phyloP scores from a whole-genome alignment of 2,329 filamentous ascomycete genomes.

The Exserohilum rostratum region DNA sequence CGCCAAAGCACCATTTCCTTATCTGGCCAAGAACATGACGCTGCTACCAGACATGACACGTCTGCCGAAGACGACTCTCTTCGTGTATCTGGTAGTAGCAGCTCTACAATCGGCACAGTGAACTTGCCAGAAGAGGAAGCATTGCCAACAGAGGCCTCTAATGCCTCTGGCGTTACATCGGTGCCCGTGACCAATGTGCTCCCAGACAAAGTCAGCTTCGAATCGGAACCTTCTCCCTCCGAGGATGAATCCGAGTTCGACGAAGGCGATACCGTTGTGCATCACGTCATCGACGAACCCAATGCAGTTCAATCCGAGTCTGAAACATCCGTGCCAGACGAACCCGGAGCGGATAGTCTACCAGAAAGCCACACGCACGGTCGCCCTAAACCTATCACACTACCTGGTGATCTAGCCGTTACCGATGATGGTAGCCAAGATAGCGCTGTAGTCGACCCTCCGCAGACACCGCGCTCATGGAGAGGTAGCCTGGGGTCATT shows the following conservation, averaged over 20 bases:
- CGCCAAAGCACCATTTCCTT: background rate
- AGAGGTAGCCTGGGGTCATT: slow-evolving; percentile 40
- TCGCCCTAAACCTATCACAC: slow-evolving; percentile 7
- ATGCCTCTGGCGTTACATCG: background rate
- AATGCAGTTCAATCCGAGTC: slow-evolving; percentile 4
- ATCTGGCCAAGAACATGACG: background rate
- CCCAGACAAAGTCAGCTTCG: background rate
- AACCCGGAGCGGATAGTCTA: slow-evolving; percentile 4
- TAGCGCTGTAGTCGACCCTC: slow-evolving; percentile 20
- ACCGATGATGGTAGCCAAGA: slow-evolving; percentile 24
- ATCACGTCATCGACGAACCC: slow-evolving; percentile 32
- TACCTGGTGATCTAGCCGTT: slow-evolving; percentile 28
- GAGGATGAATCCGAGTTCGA: slow-evolving; percentile 43
- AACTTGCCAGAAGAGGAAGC: background rate
- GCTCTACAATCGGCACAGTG: background rate
- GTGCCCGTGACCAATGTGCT: background rate
- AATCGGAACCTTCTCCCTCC: slow-evolving; percentile 3
- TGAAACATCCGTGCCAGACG: slow-evolving; percentile 6
- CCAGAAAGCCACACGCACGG: slow-evolving; percentile 6
- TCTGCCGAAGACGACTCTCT: background rate
- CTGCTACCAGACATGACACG: background rate
- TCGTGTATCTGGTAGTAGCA: background rate
- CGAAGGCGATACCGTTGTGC: slow-evolving; percentile 44
- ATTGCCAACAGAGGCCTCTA: background rate
- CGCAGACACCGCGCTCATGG: slow-evolving; percentile 41